These are phyloP conservation scores for Penicillium subrubescens DNA, from an alignment of 495 filamentous ascomycete genomes.

Conservation along the genomic window DNA sequence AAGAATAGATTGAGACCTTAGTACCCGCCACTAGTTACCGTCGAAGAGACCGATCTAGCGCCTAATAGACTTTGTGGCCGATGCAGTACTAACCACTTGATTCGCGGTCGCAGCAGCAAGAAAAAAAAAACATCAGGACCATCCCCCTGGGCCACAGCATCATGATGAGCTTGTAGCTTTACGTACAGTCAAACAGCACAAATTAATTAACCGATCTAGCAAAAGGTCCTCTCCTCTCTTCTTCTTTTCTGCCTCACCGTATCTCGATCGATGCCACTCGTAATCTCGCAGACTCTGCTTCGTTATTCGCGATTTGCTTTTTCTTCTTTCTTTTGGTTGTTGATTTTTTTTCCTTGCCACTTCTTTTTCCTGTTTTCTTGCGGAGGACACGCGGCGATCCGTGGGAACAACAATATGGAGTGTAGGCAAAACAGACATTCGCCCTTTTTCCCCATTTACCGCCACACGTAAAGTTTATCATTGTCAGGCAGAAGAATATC, in stretches of 20 bases:
- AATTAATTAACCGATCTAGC: background rate
- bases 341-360: background rate
- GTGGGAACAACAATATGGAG: background rate
- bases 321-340: background rate
- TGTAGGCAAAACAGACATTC: background rate
- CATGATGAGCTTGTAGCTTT: background rate
- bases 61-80: constrained; percentile 17
- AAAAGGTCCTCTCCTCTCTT: background rate
- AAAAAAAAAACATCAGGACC: constrained; percentile 2
- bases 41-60: constrained; percentile 17
- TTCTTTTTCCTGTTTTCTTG: background rate
- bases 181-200: background rate
- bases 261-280: background rate
- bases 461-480: constrained; percentile 14
- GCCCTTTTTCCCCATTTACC: constrained; percentile 5
- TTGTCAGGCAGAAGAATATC: constrained; percentile 3
- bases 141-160: constrained; percentile 6
- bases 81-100: constrained; percentile 7
- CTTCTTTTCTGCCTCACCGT: background rate
- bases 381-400: background rate
- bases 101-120: constrained; percentile 4
- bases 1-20: constrained; percentile 4
- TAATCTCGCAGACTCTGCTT: background rate
- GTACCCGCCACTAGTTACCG: constrained; percentile 11
- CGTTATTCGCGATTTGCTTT: background rate